phyloP scores from a whole-genome alignment of 2,329 filamentous ascomycete genomes.

The Xylariaceae sp. region DNA sequence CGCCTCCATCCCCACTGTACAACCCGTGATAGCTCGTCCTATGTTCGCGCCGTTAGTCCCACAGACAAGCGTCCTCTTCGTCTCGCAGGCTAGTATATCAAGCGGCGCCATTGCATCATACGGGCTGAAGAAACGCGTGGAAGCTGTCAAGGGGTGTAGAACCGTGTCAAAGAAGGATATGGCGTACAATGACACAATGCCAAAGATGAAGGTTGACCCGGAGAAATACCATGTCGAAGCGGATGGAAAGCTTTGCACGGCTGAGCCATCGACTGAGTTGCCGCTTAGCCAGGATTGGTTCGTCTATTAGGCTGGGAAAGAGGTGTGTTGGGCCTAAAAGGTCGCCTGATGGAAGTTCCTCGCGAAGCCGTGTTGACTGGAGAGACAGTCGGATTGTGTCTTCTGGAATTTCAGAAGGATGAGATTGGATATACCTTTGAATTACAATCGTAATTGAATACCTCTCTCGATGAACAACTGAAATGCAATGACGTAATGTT shows the following conservation, averaged over 20 bases:
- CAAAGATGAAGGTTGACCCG: conserved; percentile 86
- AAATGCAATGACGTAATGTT: too few relatives aligned
- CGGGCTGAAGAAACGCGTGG: conserved; percentile 73
- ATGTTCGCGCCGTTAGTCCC: conserved; percentile 82
- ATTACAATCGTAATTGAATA: too few relatives aligned
- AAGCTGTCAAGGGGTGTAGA: conserved; percentile 75
- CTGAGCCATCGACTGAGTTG: conserved; percentile 67
- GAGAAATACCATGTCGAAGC: conserved; percentile 88
- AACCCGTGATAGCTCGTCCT: conserved; percentile 78
- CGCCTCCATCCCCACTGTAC: conserved; percentile 81
- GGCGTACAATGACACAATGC: conserved; percentile 82
- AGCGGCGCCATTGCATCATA: conserved; percentile 69
- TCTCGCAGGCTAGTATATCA: conserved; percentile 69
- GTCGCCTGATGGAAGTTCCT: too few relatives aligned
- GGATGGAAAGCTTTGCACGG: conserved; percentile 70
- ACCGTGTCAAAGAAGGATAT: conserved; percentile 79
- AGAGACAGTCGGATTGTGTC: too few relatives aligned
- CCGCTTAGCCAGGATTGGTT: conserved; percentile 77
- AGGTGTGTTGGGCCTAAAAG: too few relatives aligned
- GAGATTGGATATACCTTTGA: too few relatives aligned
- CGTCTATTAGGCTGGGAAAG: conserved; percentile 56
- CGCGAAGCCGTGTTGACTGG: too few relatives aligned
- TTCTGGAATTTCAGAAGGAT: too few relatives aligned
- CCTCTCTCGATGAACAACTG: too few relatives aligned
- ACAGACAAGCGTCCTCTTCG: conserved; percentile 74